Evolutionary conservation across 1,139 yeast species (phyloP), one percentile per base, ranked within the genome.

Genomic region (Nakaseomyces delphensis): DNA sequence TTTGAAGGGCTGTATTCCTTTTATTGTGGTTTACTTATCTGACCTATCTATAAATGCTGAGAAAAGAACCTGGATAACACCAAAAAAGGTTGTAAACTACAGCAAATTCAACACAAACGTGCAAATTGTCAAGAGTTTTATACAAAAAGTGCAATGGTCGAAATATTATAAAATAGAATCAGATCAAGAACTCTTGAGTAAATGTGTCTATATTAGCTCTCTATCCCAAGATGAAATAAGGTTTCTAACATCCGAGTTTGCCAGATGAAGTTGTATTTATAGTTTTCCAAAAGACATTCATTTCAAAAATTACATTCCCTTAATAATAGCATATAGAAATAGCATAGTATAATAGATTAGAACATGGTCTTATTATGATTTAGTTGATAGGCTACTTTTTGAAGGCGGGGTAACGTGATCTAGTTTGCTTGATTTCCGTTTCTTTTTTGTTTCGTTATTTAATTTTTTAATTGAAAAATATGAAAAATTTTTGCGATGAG

Each of bases 81-180:
- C 61, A 10, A 69, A 69, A 20, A 28, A 27, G 46, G 60, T 81
- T 43, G 71, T 89, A 48, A 87, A 89, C 57, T 81, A 87, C 57
- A 78, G 83, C 38, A 81, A 86, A 54, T 83, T 83, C 64, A 72
- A 83, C 50, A 80, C 83, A 4, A 73, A 86, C 3, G 89, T 94
- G 3, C 77, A 77, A 47, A 79, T 87, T 41, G 89, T 86, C 36
- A 83, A 83, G 59, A 77, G 83, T 6, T 73, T 89, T 45, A 74
- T 89, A 36, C 87, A 84, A 59, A 76, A 85, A 56, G 83, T 86
- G 43, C 95, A 85, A 57, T 85, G 95, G 93, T 77, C 93, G 0
- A 70, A 72, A 40, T 70, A 81, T 48, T 86, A 84, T 65, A 60
- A 66, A 29, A 60, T 74, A 13, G 62, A 66, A 28, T 59, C 67